phyloP scores from a whole-genome alignment of 371 early-diverging fungal species.

The Zychaea mexicana region DNA sequence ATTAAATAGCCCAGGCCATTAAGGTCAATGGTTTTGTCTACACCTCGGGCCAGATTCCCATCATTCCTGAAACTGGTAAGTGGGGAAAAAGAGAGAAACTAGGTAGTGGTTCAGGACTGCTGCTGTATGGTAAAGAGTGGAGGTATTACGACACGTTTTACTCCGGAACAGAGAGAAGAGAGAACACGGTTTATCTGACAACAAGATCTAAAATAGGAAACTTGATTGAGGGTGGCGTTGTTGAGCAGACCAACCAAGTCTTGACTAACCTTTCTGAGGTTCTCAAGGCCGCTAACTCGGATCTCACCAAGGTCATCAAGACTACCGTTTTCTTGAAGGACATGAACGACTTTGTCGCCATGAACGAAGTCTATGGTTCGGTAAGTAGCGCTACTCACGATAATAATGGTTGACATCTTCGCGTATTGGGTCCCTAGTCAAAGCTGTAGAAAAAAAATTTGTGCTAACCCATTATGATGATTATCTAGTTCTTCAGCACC shows the following conservation, averaged over 20 bases:
- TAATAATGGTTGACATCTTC: too few species aligned
- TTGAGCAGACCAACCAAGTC: conserved; percentile 77
- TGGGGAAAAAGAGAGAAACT: neutral
- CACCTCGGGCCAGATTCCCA: conserved; percentile 82
- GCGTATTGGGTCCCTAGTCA: too few species aligned
- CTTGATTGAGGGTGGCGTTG: conserved; percentile 66
- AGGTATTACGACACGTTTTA: too few species aligned
- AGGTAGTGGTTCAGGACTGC: too few species aligned
- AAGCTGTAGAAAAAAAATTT: too few species aligned
- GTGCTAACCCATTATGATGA: too few species aligned
- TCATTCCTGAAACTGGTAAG: conserved; percentile 61
- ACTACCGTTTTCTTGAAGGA: conserved; percentile 92
- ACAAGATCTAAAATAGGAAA: conserved; percentile 39
- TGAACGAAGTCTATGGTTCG: conserved; percentile 85
- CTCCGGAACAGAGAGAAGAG: too few species aligned
- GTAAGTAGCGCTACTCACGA: conserved; percentile 23
- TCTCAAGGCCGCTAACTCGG: conserved; percentile 74
- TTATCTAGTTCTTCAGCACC: conserved; percentile 55
- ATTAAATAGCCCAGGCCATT: conserved; percentile 73
- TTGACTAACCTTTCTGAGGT: conserved; percentile 79
- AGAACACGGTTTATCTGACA: too few species aligned
- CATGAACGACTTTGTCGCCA: conserved; percentile 83
- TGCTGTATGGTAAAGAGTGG: too few species aligned
- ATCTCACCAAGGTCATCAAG: conserved; percentile 82
- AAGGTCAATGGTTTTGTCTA: conserved; percentile 85